Evolutionary conservation across 2,329 filamentous ascomycete genomes (phyloP).

Genomic region (Penicillium verrucosum): DNA sequence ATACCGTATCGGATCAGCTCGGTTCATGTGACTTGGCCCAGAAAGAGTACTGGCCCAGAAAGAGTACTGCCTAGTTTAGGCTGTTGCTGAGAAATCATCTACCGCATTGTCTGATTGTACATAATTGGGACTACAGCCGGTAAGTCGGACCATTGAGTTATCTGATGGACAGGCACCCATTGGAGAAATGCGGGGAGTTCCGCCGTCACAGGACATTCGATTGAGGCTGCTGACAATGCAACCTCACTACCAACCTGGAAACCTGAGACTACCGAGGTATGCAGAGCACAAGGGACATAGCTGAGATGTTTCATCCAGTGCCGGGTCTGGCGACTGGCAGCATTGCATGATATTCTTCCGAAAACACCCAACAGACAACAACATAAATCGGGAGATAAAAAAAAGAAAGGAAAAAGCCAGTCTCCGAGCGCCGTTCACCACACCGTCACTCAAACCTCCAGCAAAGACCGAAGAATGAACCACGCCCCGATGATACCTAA

Average conservation of each 20-base stretch:
- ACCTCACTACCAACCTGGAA: not conserved
- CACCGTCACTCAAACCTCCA: conserved; percentile 19
- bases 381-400: not conserved
- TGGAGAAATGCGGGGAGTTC: not conserved
- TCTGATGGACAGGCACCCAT: not conserved
- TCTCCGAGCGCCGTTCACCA: not conserved
- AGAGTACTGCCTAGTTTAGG: conserved; percentile 1
- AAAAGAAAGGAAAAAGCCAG: not conserved
- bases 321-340: not conserved
- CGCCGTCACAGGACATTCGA: not conserved
- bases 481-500: conserved; percentile 42
- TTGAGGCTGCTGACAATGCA: not conserved
- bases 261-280: not conserved
- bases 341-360: conserved; percentile 2
- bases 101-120: not conserved
- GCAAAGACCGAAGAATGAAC: conserved; percentile 40
- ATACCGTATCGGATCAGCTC: conserved; percentile 15
- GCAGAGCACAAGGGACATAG: not conserved
- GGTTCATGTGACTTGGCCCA: conserved; percentile 13
- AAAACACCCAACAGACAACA: not conserved
- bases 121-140: not conserved
- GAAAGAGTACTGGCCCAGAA: not conserved
- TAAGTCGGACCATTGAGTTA: not conserved
- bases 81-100: not conserved
- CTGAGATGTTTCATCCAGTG: not conserved